Percentiles rank a stretch among this genome's conserved stretches.
phyloP scores from a whole-genome alignment of 1,284 basidiomycete genomes.

The Xanthoconium separans region DNA sequence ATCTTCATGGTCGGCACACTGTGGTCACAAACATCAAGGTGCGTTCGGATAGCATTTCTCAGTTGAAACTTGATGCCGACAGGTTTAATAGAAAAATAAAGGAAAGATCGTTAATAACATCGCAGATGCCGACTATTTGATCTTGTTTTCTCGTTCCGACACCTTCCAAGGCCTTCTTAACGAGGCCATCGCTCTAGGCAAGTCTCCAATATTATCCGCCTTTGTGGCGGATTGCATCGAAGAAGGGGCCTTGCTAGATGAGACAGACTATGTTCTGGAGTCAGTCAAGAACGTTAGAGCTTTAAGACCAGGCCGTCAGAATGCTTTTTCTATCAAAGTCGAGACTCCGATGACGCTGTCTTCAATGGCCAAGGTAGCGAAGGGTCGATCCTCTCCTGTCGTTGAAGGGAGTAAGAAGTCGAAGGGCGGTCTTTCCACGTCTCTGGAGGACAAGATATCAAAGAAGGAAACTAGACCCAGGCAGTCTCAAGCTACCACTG shows the following conservation, averaged over 20 bases:
- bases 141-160: conserved; percentile 51
- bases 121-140: conserved; percentile 54
- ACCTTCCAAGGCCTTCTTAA: conserved; percentile 48
- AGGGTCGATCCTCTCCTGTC: conserved; percentile 3
- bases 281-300: conserved; percentile 14
- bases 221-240: conserved; percentile 59
- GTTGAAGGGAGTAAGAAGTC: not conserved
- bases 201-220: conserved; percentile 44
- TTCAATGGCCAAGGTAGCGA: conserved; percentile 6
- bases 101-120: conserved; percentile 54
- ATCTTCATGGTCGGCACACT: conserved; percentile 45
- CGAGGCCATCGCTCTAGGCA: conserved; percentile 34
- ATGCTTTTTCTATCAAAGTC: conserved; percentile 13
- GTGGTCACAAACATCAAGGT: conserved; percentile 60
- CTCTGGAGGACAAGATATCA: conserved; percentile 4
- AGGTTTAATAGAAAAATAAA: conserved; percentile 51
- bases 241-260: conserved; percentile 44
- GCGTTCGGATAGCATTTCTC: conserved; percentile 9
- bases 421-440: conserved; percentile 2
- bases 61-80: not conserved
- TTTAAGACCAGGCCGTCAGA: conserved; percentile 25
- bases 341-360: conserved; percentile 6
- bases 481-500: not conserved
- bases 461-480: conserved; percentile 4
- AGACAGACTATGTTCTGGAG: conserved; percentile 36